phyloP scores from a whole-genome alignment of 1,284 basidiomycete species.

The Nidula niveotomentosa region DNA sequence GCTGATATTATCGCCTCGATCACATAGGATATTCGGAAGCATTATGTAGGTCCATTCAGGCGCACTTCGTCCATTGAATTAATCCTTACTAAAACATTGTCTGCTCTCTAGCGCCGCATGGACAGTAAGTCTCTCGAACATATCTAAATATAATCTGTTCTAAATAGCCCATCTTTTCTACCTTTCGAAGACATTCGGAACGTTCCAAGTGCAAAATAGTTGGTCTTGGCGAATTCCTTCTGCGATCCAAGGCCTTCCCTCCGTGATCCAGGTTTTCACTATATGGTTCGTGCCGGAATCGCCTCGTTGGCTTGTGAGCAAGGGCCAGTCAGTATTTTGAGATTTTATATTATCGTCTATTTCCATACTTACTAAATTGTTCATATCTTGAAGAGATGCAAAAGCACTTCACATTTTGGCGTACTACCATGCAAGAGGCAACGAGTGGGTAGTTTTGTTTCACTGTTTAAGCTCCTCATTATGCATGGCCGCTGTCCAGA shows the following conservation, averaged over 20 bases:
- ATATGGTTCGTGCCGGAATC: constrained; percentile 61
- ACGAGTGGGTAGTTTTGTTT: constrained; percentile 32
- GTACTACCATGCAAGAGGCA: constrained; percentile 54
- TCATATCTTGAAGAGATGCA: constrained; percentile 26
- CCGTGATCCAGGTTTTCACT: constrained; percentile 49
- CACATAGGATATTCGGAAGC: neutral
- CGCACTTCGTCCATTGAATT: neutral
- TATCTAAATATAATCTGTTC: constrained; percentile 5
- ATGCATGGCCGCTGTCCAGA: constrained; percentile 9
- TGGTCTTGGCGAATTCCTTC: constrained; percentile 68
- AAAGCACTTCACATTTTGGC: constrained; percentile 48
- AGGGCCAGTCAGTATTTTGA: constrained; percentile 36
- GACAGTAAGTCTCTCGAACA: constrained; percentile 3
- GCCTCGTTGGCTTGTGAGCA: constrained; percentile 58
- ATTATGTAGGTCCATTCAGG: neutral
- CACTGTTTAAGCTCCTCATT: constrained; percentile 6
- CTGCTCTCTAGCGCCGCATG: neutral
- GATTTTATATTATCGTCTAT: neutral
- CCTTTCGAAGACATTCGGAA: constrained; percentile 46
- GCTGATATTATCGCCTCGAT: too few relatives aligned
- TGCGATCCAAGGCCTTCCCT: constrained; percentile 58
- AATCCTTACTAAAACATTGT: neutral
- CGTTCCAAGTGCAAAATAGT: constrained; percentile 47
- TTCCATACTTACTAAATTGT: neutral
- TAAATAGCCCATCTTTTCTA: constrained; percentile 13